Conservation (phyloP, 1,284 basidiomycete genomes). For the Malassezia caprae region DNA sequence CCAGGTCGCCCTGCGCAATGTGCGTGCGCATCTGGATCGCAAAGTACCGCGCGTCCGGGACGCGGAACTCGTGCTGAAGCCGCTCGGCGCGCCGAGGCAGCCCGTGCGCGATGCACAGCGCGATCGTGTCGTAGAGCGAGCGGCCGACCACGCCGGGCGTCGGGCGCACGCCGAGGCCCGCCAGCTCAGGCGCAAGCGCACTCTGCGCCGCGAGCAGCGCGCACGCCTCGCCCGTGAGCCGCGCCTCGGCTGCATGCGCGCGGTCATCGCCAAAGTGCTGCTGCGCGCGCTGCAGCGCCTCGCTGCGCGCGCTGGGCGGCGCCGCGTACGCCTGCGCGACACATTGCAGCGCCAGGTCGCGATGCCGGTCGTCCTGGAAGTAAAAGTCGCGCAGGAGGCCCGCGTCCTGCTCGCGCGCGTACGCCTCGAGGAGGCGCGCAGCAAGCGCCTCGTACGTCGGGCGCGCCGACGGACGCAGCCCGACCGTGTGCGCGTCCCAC, state of each 20-base stretch:
- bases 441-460: conserved; percentile 29
- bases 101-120: conserved; percentile 28
- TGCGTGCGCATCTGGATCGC: conserved; percentile 26
- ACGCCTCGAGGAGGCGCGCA: conserved; percentile 35
- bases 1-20: conserved; percentile 27
- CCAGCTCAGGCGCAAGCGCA: conserved; percentile 67
- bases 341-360: conserved; percentile 75
- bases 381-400: conserved; percentile 92
- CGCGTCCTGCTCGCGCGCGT: conserved; percentile 54
- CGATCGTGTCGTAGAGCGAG: conserved; percentile 37
- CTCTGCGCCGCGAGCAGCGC: conserved; percentile 70
- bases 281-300: conserved; percentile 65
- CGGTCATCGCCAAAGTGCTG: conserved; percentile 73
- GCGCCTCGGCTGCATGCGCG: conserved; percentile 5
- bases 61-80: conserved; percentile 37
- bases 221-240: conserved; percentile 82
- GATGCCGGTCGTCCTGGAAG: conserved; percentile 89
- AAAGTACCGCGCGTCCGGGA: conserved; percentile 34
- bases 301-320: conserved; percentile 17
- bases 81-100: conserved; percentile 39
- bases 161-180: background rate
- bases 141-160: conserved; percentile 18
- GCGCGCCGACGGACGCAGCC: conserved; percentile 17
- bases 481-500: conserved; percentile 1
- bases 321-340: conserved; percentile 57